Conservation (phyloP, 1,284 basidiomycete species). For the Erythrobasidium hasegawianum region DNA sequence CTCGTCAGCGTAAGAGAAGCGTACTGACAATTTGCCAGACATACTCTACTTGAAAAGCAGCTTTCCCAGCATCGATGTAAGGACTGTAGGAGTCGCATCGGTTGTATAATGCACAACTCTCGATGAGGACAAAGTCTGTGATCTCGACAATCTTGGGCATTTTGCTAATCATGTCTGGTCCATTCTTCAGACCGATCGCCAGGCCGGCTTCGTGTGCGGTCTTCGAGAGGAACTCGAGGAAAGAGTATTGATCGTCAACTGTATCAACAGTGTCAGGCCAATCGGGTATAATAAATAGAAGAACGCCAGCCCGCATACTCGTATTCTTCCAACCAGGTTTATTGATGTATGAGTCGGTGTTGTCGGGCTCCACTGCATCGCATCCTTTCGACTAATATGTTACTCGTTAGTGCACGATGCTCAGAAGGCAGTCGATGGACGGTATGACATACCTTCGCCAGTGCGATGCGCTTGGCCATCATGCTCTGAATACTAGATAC, state of each 20-base stretch:
- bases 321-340: constrained; percentile 34
- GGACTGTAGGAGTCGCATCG: constrained; percentile 20
- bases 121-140: constrained; percentile 28
- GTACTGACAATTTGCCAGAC: too few relatives aligned
- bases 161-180: constrained; percentile 41
- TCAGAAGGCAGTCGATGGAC: not conserved
- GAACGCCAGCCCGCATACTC: not conserved
- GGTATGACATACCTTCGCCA: constrained; percentile 32
- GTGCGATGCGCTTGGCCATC: constrained; percentile 42
- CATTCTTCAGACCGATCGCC: constrained; percentile 47
- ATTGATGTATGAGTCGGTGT: constrained; percentile 47
- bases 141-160: constrained; percentile 34
- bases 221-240: constrained; percentile 44
- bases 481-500: constrained; percentile 38
- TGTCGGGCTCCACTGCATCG: constrained; percentile 50
- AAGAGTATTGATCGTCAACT: constrained; percentile 43
- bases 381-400: constrained; percentile 44
- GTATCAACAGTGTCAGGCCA: not conserved
- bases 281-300: not conserved
- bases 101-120: constrained; percentile 27
- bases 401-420: not conserved
- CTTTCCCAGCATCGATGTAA: constrained; percentile 26
- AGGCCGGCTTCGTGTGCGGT: constrained; percentile 39
- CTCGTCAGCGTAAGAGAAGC: not conserved
- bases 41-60: constrained; percentile 32